A percentile compares a stretch with the other conserved stretches of the same genome.
Conservation (phyloP, 75 land plant genomes). For the Picea sitchensis region DNA sequence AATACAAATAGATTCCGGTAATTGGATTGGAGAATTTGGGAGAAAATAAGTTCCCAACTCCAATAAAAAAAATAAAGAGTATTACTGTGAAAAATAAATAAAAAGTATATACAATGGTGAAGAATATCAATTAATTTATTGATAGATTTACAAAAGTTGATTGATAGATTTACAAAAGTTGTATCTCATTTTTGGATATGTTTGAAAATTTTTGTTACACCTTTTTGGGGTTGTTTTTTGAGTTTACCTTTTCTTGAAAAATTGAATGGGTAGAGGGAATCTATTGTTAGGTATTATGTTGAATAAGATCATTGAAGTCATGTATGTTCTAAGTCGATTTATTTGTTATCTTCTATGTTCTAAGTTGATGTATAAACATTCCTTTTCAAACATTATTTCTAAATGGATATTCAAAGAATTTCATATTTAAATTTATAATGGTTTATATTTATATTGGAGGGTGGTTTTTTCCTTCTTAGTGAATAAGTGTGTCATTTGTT, state of each 20-base stretch:
- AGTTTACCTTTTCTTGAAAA: neutral
- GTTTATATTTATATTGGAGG: neutral
- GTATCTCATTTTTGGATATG: neutral
- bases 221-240: neutral
- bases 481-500: neutral
- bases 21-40: too few relatives aligned
- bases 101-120: too few relatives aligned
- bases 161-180: neutral
- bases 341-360: neutral
- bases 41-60: too few relatives aligned
- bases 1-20: too few relatives aligned
- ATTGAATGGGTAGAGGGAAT: neutral
- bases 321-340: neutral
- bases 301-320: neutral
- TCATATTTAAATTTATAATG: neutral
- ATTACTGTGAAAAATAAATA: too few relatives aligned
- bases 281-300: neutral
- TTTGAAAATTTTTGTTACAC: neutral
- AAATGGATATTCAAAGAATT: too few relatives aligned
- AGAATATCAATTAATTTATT: neutral
- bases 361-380: too few relatives aligned
- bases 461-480: neutral
- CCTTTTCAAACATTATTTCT: too few relatives aligned
- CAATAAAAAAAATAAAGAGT: too few relatives aligned
- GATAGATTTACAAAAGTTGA: neutral